Evolutionary conservation across 2,329 filamentous ascomycete species (phyloP).

Genomic region (Pseudogymnoascus sp.): DNA sequence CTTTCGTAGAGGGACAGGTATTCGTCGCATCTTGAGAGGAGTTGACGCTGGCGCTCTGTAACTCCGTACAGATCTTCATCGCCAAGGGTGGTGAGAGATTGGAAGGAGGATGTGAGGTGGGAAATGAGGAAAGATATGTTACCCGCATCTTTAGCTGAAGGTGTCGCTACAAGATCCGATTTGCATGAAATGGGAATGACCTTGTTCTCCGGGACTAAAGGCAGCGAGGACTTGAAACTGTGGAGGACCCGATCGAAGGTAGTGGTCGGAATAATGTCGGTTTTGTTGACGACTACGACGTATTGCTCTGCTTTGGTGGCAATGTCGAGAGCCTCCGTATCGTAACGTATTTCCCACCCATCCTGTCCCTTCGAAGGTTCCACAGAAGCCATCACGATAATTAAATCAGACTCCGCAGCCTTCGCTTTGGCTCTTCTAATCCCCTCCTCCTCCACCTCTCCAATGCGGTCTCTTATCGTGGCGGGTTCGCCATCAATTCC

Average conservation of each 20-base stretch:
- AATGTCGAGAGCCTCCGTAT: conserved; percentile 48
- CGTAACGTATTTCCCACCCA: conserved; percentile 42
- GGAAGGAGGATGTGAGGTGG: conserved; percentile 61
- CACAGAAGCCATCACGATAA: conserved; percentile 73
- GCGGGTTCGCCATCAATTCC: conserved; percentile 16
- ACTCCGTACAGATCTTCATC: conserved; percentile 83
- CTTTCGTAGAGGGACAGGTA: conserved; percentile 68
- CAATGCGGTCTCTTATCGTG: conserved; percentile 41
- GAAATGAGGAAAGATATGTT: conserved; percentile 63
- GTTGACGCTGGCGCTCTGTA: conserved; percentile 78
- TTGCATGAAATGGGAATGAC: conserved; percentile 62
- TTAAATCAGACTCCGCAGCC: conserved; percentile 75
- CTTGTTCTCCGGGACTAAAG: conserved; percentile 21
- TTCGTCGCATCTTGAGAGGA: conserved; percentile 64
- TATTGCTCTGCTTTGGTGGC: conserved; percentile 42
- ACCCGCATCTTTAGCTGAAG: conserved; percentile 43
- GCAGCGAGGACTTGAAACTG: conserved; percentile 34
- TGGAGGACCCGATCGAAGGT: conserved; percentile 34
- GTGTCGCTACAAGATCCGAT: conserved; percentile 10
- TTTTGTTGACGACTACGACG: conserved; percentile 57
- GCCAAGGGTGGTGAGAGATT: conserved; percentile 62
- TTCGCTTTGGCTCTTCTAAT: conserved; percentile 79
- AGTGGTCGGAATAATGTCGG: conserved; percentile 43
- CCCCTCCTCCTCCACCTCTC: conserved; percentile 77
- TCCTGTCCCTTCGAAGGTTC: conserved; percentile 40